Evolutionary conservation across 1,284 basidiomycete genomes (phyloP), one percentile per base, ranked within the genome.

Genomic region (Ganoderma sp.): DNA sequence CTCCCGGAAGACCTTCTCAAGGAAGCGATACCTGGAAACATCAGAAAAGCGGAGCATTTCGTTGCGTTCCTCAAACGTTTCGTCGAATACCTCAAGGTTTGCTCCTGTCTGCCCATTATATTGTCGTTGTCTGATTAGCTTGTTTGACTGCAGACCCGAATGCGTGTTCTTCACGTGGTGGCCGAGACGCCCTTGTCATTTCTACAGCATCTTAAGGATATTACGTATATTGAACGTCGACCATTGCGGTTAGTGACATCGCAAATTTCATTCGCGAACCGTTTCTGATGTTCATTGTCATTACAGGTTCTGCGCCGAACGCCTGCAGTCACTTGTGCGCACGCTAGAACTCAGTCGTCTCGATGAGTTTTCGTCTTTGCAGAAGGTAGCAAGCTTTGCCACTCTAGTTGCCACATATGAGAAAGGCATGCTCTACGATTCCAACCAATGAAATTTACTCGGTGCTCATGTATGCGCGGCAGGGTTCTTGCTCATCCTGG

Each of bases 121-220:
- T 61, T 48, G 39, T 62, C 39, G 64, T 14, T 60, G 22, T 60
- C 68, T 69, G 52, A 69, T 72, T 75, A 61, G 57, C 48, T 15
- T 54, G 15, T 52, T 63, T 17, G 8, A 48, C 22, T 62, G 41
- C 71, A 97, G 95, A 99, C 98, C 9, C 89, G 98, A 62, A 99
- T 99, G 97, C 90, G 98, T 60, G 98, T 99, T 15, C 84, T 99
- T 32, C 98, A 99, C 78, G 98, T 99, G 70, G 98, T 99, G 10
- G 98, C 98, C n/a, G 98, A 99, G 80, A 99, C 98, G 4, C 98
- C 98, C 0, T 84, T 95, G n/a, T 99, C 97, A 2, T 99, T 99
- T 80, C 82, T 99, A 54, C 98, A 99, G 76, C 98, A 99, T 81
- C 84, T 99, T 61, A 99, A 98, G 81, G 98, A 99, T 77, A 98